Evolutionary conservation across 768 basidiomycete genomes (phyloP), one percentile per base, ranked within the genome.

Genomic region (Kwoniella europaea): DNA sequence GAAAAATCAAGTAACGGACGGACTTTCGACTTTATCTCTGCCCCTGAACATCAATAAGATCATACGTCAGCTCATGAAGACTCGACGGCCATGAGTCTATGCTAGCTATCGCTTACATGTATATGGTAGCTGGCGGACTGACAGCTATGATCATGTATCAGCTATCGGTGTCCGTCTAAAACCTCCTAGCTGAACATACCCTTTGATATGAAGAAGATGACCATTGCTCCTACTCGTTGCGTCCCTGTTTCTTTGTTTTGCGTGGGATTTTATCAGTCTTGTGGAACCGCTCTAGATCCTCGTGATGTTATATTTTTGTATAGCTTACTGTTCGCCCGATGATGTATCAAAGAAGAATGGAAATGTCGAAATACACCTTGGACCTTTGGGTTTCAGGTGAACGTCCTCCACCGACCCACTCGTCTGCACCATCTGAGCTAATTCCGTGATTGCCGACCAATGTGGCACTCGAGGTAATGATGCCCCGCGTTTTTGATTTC

Each of bases 11-110:
- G 9, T 46, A 15, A 67, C 20, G 22, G 42, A 41, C 27, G 22
- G 60, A 94, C 92, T 94, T 86, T 97, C 93, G 71, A 94, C 91
- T 85, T 99, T 98, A 87, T 99, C 96, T 81, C 89, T 90, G 35
- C 96, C 86, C 77, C 84, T 84, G 42, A 43, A 20, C 27, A 27
- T 27, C 24, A 9, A 29, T 41, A 22, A 12, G 62, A 52, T 10
- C 22, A 50, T 35, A 35, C 35, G 35, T 35, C 35, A 35, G 35
- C 35, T 35, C 35, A 35, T 35, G 35, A 22, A 4, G n/a, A 29
- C 18, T 7, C 46, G 13, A 42, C 50, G 46, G 22, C 27, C 35
- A 35, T 35, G 6, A 35, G 5, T 9, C 6, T 35, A 35, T 35
- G 35, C 35, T 35, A 35, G 6, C 35, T 35, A 4, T 35, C 35